phyloP scores from a whole-genome alignment of 2,329 filamentous ascomycete genomes.

The Colletotrichum sansevieriae region DNA sequence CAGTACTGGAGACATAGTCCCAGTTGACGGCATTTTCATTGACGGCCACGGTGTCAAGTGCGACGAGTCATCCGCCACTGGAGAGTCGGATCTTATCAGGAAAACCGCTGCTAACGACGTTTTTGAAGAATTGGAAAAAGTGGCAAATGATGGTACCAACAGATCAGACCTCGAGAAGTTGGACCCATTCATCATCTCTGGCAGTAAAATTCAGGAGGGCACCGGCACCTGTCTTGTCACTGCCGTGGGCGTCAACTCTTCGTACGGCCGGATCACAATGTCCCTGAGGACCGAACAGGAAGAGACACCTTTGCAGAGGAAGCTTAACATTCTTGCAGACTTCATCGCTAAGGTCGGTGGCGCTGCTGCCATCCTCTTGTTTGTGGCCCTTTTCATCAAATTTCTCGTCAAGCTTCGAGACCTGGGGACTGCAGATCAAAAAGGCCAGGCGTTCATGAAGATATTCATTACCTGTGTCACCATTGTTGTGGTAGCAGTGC shows the following conservation, averaged over 20 bases:
- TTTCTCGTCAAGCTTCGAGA: conserved; percentile 75
- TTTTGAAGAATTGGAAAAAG: conserved; percentile 66
- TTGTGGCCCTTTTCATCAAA: conserved; percentile 83
- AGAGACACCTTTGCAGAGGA: conserved; percentile 66
- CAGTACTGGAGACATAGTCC: conserved; percentile 76
- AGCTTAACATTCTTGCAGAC: conserved; percentile 64
- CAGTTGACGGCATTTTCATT: conserved; percentile 76
- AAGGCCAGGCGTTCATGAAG: conserved; percentile 70
- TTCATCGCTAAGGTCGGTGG: conserved; percentile 54
- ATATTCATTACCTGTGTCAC: conserved; percentile 75
- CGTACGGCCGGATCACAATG: conserved; percentile 69
- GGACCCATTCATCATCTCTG: conserved; percentile 74
- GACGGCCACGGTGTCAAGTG: conserved; percentile 74
- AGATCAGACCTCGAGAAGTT: conserved; percentile 30
- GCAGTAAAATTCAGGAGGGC: conserved; percentile 67
- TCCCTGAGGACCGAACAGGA: conserved; percentile 65
- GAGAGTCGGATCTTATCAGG: conserved; percentile 77
- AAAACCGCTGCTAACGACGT: conserved; percentile 72
- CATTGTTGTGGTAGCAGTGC: conserved; percentile 77
- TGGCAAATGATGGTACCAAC: conserved; percentile 58
- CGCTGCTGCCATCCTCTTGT: conserved; percentile 79
- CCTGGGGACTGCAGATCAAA: conserved; percentile 60
- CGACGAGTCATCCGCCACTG: conserved; percentile 78
- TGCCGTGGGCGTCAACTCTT: conserved; percentile 67
- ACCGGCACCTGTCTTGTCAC: conserved; percentile 67